Base-by-base conservation (phyloP, 805 yeast genomes). In the Candida insectalens region DNA sequence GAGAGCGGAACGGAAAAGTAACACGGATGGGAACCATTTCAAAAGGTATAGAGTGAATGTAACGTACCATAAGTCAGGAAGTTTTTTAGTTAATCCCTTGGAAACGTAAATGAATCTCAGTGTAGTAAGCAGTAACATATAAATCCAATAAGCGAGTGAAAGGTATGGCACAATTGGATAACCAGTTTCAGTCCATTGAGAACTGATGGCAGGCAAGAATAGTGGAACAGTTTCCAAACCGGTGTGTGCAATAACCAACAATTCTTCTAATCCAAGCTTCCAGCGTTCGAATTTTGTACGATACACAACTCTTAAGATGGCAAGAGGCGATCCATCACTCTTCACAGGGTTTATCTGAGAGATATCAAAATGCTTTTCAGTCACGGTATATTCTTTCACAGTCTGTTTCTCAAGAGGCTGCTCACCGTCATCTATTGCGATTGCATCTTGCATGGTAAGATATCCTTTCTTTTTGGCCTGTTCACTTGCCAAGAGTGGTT, bases 361-460 rank as follows among this genome's bases (percentile, higher is more conserved):
- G 21, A 81, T 64, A 43, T 82, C 82, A 43, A 81, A 82, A 51
- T 81, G 92, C 29, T 69, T 69, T 21, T 71, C 71, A 28, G 74
- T 67, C 26, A 73, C 40, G 3, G 46, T 25, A 6, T 23, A 10
- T 9, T 25, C 17, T 6, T 21, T 21, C 10, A 12, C 23, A 21
- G 7, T 12, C 12, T 12, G 10, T 12, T 12, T 12, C 23, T 21
- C 12, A 12, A 7, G 10, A n/a, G 29, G 9, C 12, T 16, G 13
- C 6, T 25, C 27, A 12, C 14, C 17, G 5, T 27, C 28, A 5
- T 12, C 14, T 7, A 30, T 32, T 12, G n/a, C 15, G 14, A 10
- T 10, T 18, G 18, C 18, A 27, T 28, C 28, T 25, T 6, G 30
- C 8, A 25, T 25, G 28, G 28, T 25, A 6, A 13, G 28, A 13